phyloP scores from a whole-genome alignment of 2,329 filamentous ascomycete species.

The Lachnellula hyalina region DNA sequence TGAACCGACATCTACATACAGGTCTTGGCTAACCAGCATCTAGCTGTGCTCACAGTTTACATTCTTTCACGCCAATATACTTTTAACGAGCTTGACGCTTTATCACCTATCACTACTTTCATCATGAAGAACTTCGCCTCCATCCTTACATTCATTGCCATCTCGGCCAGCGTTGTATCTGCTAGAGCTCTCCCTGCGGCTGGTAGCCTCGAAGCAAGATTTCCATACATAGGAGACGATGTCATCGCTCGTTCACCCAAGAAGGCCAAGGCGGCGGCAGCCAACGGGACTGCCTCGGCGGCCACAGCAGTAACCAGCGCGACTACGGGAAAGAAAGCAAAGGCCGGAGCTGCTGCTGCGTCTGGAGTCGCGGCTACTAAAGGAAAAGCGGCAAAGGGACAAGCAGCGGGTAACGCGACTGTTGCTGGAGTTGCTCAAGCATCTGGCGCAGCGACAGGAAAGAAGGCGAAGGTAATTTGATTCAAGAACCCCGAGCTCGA shows the following conservation, averaged over 20 bases:
- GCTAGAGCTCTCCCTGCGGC: slow-evolving; percentile 24
- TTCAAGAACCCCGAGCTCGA: no score
- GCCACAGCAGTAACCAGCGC: slow-evolving; percentile 3
- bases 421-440: not conserved
- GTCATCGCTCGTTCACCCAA: not conserved
- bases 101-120: slow-evolving; percentile 16
- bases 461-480: not conserved
- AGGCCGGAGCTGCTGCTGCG: not conserved
- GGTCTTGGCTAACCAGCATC: slow-evolving; percentile 13
- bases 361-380: not conserved
- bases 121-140: slow-evolving; percentile 39
- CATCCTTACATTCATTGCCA: slow-evolving; percentile 34
- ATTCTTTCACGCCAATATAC: slow-evolving; percentile 18
- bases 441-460: not conserved
- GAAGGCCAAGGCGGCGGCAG: not conserved
- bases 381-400: not conserved
- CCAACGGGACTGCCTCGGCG: slow-evolving; percentile 1
- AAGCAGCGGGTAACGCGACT: not conserved
- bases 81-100: slow-evolving; percentile 23
- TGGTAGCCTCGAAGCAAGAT: slow-evolving; percentile 16
- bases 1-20: not conserved
- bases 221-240: slow-evolving; percentile 14
- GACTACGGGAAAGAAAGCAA: slow-evolving; percentile 10
- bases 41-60: slow-evolving; percentile 27
- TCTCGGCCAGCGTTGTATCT: slow-evolving; percentile 33